These are phyloP conservation scores for Paratinospora sagittata DNA, from an alignment of 164 flowering plant species.

Conservation along the genomic window DNA sequence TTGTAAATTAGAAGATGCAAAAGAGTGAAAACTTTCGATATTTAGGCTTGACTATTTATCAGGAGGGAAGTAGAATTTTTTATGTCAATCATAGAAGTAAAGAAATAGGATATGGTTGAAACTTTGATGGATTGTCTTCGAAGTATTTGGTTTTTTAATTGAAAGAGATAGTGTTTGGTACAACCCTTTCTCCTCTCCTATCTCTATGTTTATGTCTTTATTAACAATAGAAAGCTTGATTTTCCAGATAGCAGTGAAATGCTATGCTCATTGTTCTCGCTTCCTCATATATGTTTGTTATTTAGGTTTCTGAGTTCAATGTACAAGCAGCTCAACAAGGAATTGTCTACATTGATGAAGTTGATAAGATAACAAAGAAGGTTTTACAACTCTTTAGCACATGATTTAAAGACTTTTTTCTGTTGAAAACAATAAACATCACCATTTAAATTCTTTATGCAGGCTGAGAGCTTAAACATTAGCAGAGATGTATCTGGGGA, in stretches of 20 bases:
- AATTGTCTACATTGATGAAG: slow-evolving; percentile 97
- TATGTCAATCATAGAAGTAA: too few species aligned
- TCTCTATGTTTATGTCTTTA: neutral
- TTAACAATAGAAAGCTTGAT: neutral
- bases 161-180: too few species aligned
- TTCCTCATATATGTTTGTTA: neutral
- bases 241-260: neutral
- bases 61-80: too few species aligned
- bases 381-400: slow-evolving; percentile 24
- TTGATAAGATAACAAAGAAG: slow-evolving; percentile 98
- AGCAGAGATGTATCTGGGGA: slow-evolving; percentile 99
- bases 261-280: neutral
- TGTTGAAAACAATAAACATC: neutral
- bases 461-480: slow-evolving; percentile 88
- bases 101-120: too few species aligned
- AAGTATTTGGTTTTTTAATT: too few species aligned
- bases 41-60: too few species aligned
- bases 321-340: slow-evolving; percentile 99
- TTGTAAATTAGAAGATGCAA: too few species aligned
- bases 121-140: too few species aligned
- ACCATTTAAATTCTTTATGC: slow-evolving; percentile 17
- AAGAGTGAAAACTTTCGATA: too few species aligned
- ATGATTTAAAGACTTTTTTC: neutral
- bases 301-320: slow-evolving; percentile 89
- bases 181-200: too few species aligned